Conservation (phyloP, 148 eudicot genomes). For the Rhododendron mucronatum region DNA sequence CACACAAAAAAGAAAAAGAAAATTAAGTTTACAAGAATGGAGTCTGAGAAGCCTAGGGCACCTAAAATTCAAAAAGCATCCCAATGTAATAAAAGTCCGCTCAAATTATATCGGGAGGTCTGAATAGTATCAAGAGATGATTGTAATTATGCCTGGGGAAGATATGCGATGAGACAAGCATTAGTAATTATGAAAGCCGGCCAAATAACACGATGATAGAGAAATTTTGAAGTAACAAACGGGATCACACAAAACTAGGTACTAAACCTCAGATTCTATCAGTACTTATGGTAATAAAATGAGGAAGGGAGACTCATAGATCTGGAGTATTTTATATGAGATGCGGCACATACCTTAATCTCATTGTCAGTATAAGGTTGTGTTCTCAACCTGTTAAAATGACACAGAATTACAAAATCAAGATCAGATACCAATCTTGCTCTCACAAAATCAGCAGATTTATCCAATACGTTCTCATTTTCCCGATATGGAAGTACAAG, state of each 20-base stretch:
- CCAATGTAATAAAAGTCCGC: not conserved
- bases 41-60: not conserved
- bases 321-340: not conserved
- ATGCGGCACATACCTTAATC: constrained; percentile 63
- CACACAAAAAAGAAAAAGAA: no score
- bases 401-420: constrained; percentile 7
- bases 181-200: not conserved
- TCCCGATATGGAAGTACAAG: not conserved
- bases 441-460: not conserved
- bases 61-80: not conserved
- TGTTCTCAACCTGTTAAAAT: constrained; percentile 54
- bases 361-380: constrained; percentile 85
- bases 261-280: not conserved
- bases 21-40: no score
- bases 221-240: not conserved
- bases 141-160: not conserved
- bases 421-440: constrained; percentile 4
- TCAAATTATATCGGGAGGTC: not conserved
- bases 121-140: not conserved
- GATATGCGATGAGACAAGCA: not conserved
- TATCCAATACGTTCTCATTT: not conserved
- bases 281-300: not conserved
- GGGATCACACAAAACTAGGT: not conserved
- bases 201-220: not conserved
- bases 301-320: not conserved